Evolutionary conservation across 768 basidiomycete genomes (phyloP).

Genomic region (Naganishia kalamii): DNA sequence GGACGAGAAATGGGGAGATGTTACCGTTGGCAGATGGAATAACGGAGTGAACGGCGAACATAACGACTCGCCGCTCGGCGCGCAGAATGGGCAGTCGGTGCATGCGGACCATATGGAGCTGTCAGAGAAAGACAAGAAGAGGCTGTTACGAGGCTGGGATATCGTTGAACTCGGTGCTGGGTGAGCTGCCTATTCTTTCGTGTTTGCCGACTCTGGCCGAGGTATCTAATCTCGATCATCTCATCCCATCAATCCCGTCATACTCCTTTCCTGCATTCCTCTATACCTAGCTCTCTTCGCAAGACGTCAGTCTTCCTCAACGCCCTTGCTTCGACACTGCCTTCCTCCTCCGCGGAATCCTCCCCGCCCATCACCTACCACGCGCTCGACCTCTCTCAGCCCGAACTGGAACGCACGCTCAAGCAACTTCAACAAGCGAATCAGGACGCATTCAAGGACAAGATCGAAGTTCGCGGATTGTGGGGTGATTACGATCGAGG

Average conservation of each 20-base stretch:
- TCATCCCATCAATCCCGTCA: not conserved
- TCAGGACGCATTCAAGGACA: slow-evolving; percentile 60
- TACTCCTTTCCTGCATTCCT: not conserved
- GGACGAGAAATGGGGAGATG: slow-evolving; percentile 45
- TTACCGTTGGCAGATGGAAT: slow-evolving; percentile 50
- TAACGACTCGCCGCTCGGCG: slow-evolving; percentile 32
- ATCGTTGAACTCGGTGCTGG: slow-evolving; percentile 91
- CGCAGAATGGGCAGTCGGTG: not conserved
- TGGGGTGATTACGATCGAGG: slow-evolving; percentile 90
- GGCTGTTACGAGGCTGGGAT: slow-evolving; percentile 44
- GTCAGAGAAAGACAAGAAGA: slow-evolving; percentile 7
- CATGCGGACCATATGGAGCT: not conserved
- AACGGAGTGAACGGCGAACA: slow-evolving; percentile 49
- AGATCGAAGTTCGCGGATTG: slow-evolving; percentile 73
- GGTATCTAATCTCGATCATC: slow-evolving; percentile 16
- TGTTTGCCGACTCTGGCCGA: not conserved
- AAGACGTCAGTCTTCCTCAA: slow-evolving; percentile 80
- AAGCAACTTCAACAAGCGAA: slow-evolving; percentile 56
- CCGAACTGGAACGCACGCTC: slow-evolving; percentile 76
- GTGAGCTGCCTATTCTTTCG: slow-evolving; percentile 51
- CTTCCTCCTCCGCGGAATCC: slow-evolving; percentile 41
- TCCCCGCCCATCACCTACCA: slow-evolving; percentile 65
- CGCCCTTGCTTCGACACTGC: slow-evolving; percentile 55
- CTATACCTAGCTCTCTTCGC: slow-evolving; percentile 60
- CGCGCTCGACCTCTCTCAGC: slow-evolving; percentile 85